These are phyloP conservation scores for Leccinum ochraceum DNA, from an alignment of 768 basidiomycete genomes.

Conservation along the genomic window DNA sequence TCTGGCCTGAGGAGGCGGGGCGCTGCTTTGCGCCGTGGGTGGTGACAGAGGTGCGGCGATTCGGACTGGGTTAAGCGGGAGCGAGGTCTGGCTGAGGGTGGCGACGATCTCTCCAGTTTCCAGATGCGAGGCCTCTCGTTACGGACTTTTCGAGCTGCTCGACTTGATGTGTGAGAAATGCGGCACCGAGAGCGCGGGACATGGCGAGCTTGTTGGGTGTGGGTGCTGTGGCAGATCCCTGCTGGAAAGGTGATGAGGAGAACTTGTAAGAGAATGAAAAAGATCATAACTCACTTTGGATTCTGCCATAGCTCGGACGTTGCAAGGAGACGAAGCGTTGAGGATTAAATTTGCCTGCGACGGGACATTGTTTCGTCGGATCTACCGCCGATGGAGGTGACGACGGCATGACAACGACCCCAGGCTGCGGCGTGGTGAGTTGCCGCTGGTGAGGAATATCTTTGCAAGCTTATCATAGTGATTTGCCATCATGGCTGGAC, in stretches of 20 bases:
- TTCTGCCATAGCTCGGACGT: slow-evolving; percentile 14
- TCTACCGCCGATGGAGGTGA: no score
- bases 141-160: slow-evolving; percentile 85
- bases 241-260: background rate
- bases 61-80: slow-evolving; percentile 14
- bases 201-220: slow-evolving; percentile 67
- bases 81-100: slow-evolving; percentile 25
- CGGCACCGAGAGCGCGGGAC: slow-evolving; percentile 85
- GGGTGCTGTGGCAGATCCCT: slow-evolving; percentile 29
- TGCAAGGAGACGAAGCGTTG: no score
- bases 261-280: background rate
- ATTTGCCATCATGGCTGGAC: no score
- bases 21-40: slow-evolving; percentile 27
- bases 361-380: no score
- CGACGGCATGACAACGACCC: no score
- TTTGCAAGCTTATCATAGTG: no score
- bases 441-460: no score
- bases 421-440: no score
- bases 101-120: slow-evolving; percentile 62
- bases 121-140: slow-evolving; percentile 48
- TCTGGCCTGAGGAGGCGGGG: slow-evolving; percentile 17
- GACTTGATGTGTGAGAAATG: slow-evolving; percentile 77
- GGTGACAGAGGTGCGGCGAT: slow-evolving; percentile 18
- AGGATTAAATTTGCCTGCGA: no score
- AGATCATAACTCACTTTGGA: slow-evolving; percentile 14